A percentile compares a stretch with the other conserved stretches of the same genome.
These are phyloP conservation scores for Pleurotus tuoliensis DNA, from an alignment of 768 basidiomycete genomes.

Conservation along the genomic window DNA sequence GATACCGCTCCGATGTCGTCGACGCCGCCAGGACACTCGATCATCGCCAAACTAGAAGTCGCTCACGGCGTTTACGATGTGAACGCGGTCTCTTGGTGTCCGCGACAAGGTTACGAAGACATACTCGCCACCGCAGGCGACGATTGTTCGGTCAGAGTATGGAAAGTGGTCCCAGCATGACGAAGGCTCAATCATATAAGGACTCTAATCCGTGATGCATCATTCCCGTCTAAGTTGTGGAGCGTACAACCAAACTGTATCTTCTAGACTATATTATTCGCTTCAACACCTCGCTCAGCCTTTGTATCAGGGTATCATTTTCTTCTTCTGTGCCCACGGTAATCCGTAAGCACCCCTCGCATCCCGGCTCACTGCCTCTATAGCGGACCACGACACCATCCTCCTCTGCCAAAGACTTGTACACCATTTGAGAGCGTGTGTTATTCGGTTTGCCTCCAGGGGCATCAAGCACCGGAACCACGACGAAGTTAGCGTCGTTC, in stretches of 20 bases:
- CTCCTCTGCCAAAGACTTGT: conserved; percentile 80
- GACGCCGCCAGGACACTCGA: conserved; percentile 29
- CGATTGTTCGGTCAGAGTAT: conserved; percentile 80
- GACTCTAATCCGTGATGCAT: no score
- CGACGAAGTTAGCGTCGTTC: conserved; percentile 86
- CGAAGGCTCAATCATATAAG: no score
- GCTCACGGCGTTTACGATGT: conserved; percentile 86
- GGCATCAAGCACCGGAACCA: conserved; percentile 68
- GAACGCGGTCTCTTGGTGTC: conserved; percentile 84
- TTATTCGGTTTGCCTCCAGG: conserved; percentile 50
- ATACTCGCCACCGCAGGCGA: conserved; percentile 83
- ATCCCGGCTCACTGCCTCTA: conserved; percentile 83
- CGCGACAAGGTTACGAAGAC: conserved; percentile 56
- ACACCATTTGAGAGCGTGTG: conserved; percentile 56
- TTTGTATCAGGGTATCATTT: conserved; percentile 55
- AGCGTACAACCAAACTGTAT: no score
- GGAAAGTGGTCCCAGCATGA: conserved; percentile 40
- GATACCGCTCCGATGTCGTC: conserved; percentile 5
- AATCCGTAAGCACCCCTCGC: conserved; percentile 81
- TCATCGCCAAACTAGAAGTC: conserved; percentile 54
- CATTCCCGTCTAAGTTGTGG: no score
- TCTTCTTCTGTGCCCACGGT: conserved; percentile 87
- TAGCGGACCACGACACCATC: conserved; percentile 88
- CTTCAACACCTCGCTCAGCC: conserved; percentile 46
- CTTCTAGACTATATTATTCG: conserved; percentile 9